Evolutionary conservation across 169 alveolate genomes (phyloP), one percentile per base, ranked within the genome.

Genomic region (Eimeria necatrix): DNA sequence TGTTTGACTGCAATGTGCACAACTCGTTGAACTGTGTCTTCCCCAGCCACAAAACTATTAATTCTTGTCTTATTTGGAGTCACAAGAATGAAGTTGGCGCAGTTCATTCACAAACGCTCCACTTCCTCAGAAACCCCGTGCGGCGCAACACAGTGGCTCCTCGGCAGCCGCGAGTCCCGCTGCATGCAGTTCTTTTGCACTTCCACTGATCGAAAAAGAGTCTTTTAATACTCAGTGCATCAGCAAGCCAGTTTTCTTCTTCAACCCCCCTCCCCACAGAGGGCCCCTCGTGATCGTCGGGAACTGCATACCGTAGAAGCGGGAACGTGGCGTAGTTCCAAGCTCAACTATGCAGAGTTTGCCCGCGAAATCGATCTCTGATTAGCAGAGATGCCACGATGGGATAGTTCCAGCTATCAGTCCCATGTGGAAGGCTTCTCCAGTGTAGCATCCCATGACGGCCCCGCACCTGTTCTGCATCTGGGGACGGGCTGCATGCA

Each of bases 281-380:
- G 74, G 91, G 78, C 91, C 91, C 76, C 60, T 41, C n/a, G 26
- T 4, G 60, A 46, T 41, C 8, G 89, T 12, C 41, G 41, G 41
- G 22, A 16, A 16, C 14, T 12, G 78, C 91, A 56, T 56, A 84
- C 91, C 8, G 52, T 84, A 56, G 32, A 46, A 41, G 91, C 91
- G 91, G 91, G 91, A 41, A 7, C 41, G 60, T 59, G 41, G 41
- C 56, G 78, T 5, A 59, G n/a, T 22, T 4, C 16, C 5, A 7
- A 7, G 73, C 51, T 20, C n/a, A 22, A 51, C 24, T 20, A 49
- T 52, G 12, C 51, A 60, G 4, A 32, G 56, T 22, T 84, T 84
- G 41, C 59, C 91, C 91, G 78, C 78, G 78, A 60, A 84, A 84
- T 10, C 24, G 78, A 60, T 32, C 91, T 24, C 91, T 59, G 78